Evolutionary conservation across 225 moss, liverwort and hornwort genomes (phyloP).

Genomic region (Anthoceros angustus): DNA sequence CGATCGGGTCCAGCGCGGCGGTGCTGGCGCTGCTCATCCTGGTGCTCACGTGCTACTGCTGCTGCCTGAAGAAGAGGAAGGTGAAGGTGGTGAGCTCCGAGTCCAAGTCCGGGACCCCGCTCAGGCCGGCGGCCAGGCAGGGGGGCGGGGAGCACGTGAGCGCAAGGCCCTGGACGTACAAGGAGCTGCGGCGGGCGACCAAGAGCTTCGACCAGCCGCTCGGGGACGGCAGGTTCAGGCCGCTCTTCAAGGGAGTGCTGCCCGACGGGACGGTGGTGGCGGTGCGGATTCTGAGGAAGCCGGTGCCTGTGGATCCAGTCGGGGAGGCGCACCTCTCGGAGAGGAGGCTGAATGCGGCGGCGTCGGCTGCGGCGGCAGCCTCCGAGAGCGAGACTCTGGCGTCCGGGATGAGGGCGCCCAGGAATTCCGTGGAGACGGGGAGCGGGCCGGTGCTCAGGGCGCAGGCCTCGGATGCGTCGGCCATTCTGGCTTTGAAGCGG

Average conservation of each 20-base stretch:
- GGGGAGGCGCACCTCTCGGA: too few species aligned
- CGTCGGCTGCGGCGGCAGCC: too few species aligned
- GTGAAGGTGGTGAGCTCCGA: background rate
- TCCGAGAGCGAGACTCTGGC: too few species aligned
- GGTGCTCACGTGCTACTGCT: background rate
- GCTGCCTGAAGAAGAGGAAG: background rate
- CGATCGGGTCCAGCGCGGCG: background rate
- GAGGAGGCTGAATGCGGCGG: too few species aligned
- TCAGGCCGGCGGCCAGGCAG: background rate
- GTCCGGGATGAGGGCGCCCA: background rate
- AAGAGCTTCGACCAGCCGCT: constrained; percentile 2
- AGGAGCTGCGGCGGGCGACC: constrained; percentile 1
- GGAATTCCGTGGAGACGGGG: background rate
- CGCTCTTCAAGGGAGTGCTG: constrained; percentile 1
- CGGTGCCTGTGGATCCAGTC: background rate
- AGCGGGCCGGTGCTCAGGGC: background rate
- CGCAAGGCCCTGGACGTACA: background rate
- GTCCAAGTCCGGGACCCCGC: background rate
- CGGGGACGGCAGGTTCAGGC: background rate
- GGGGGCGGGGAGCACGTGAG: background rate
- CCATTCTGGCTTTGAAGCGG: background rate
- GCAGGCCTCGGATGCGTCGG: background rate
- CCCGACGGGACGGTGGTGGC: background rate
- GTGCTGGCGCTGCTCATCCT: background rate
- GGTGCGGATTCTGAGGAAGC: background rate